Evolutionary conservation across 768 basidiomycete species (phyloP).

Genomic region (Macrolepiota albuminosa): DNA sequence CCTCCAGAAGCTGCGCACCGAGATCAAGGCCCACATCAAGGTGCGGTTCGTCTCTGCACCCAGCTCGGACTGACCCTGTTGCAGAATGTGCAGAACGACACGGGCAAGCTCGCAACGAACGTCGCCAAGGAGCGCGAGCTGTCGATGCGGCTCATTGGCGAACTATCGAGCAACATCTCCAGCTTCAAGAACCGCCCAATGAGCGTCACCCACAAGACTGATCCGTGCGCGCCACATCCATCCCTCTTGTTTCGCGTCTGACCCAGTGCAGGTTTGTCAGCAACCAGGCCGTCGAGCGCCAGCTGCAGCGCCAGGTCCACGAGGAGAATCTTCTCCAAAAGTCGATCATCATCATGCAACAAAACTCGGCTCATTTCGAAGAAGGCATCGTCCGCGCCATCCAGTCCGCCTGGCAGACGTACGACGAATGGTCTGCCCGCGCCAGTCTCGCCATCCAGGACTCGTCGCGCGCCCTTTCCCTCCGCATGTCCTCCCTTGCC

Average conservation of each 20-base stretch:
- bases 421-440: slow-evolving; percentile 89
- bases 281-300: slow-evolving; percentile 59
- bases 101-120: slow-evolving; percentile 82
- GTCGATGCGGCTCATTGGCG: slow-evolving; percentile 80
- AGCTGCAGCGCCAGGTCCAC: slow-evolving; percentile 88
- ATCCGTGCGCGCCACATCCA: slow-evolving; percentile 64
- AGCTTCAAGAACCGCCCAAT: slow-evolving; percentile 95
- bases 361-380: slow-evolving; percentile 95
- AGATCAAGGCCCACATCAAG: slow-evolving; percentile 98
- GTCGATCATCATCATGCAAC: slow-evolving; percentile 96
- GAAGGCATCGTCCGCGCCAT: slow-evolving; percentile 93
- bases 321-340: slow-evolving; percentile 99
- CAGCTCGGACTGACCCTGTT: background rate
- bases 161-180: slow-evolving; percentile 84
- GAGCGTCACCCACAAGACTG: slow-evolving; percentile 69
- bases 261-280: slow-evolving; percentile 48
- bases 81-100: slow-evolving; percentile 92
- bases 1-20: slow-evolving; percentile 87
- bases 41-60: slow-evolving; percentile 29
- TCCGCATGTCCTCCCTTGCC: slow-evolving; percentile 71
- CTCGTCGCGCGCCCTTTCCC: slow-evolving; percentile 66
- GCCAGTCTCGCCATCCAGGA: slow-evolving; percentile 70
- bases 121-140: slow-evolving; percentile 93
- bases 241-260: background rate
- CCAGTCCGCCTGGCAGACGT: slow-evolving; percentile 96